phyloP scores from a whole-genome alignment of 1,284 basidiomycete genomes.

The Ganoderma leucocontextum region DNA sequence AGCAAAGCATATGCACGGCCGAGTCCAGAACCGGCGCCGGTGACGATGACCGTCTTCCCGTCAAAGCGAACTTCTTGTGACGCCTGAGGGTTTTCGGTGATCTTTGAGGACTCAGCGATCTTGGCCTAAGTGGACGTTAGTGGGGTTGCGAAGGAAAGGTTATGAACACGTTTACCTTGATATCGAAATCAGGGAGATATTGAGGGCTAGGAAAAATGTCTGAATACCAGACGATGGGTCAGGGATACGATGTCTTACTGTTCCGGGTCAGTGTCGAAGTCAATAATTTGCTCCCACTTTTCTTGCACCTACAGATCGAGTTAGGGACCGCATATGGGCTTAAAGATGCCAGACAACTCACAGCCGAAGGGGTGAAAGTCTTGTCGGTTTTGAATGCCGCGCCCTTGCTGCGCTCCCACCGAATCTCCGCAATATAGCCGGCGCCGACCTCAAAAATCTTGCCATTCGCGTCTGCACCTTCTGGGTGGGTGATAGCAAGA shows the following conservation, averaged over 20 bases:
- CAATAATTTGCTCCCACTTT: conserved; percentile 83
- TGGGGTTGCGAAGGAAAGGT: conserved; percentile 6
- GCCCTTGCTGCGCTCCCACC: conserved; percentile 93
- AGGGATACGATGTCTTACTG: conserved; percentile 59
- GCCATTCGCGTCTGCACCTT: conserved; percentile 86
- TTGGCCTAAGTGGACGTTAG: conserved; percentile 53
- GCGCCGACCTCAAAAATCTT: conserved; percentile 95
- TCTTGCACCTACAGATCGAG: conserved; percentile 67
- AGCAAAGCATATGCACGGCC: conserved; percentile 93
- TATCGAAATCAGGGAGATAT: conserved; percentile 75
- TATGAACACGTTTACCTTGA: conserved; percentile 52
- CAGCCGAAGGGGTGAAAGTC: conserved; percentile 94
- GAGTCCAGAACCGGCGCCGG: conserved; percentile 93
- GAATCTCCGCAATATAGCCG: conserved; percentile 91
- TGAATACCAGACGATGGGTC: not conserved
- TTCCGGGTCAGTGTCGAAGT: conserved; percentile 78
- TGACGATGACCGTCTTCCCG: conserved; percentile 93
- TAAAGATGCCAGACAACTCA: conserved; percentile 44
- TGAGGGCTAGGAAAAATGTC: conserved; percentile 59
- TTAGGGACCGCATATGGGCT: not conserved
- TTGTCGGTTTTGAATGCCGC: conserved; percentile 91
- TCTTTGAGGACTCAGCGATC: conserved; percentile 72
- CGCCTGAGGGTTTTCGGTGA: conserved; percentile 79
- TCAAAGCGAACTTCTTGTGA: conserved; percentile 83
- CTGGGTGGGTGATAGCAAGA: conserved; percentile 77